Base-by-base conservation (phyloP, 148 eudicot species). In the Bassia scoparia region DNA sequence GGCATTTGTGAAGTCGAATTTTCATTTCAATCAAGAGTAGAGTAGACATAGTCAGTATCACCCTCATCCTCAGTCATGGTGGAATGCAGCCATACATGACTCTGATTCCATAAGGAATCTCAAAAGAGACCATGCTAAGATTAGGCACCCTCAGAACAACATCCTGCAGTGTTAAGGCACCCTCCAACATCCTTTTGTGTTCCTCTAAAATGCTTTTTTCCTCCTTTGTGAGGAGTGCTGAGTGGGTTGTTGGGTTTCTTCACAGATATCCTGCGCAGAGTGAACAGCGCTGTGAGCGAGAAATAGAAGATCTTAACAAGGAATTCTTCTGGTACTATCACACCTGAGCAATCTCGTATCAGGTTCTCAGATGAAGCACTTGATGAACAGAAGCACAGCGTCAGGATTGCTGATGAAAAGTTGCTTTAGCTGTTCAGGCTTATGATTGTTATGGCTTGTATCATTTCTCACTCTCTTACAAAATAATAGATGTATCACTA, bases 361-460 rank as follows among this genome's bases (percentile, higher is more conserved):
- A 87, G 74, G 68, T 91, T 91, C 81, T 89, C 97, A n/a, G 98
- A 88, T 58, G 98, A 91, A 70, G 98, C 96, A 75, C 75, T 86
- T 70, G 98, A 91, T 71, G 98, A 94, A 78, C 98, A 94, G 77
- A 94, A 91, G 61, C 98, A 94, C 81, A 95, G 96, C 63, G 63
- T 94, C 79, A 84, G 98, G 74, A 91, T 94, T 85, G 98, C 97
- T 75, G 98, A 94, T 82, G 98, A 94, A 82, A 94, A 94, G 97
- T 94, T 82, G 89, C 97, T 21, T 84, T 94, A 84, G 98, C 98
- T 41, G 77, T 76, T 64, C 98, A 94, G 81, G 91, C 92, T 43
- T 94, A 94, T 83, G 98, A 91, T 81, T 94, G 98, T 97, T 93
- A 89, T 43, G 53, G 27, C 67, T 23, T 35, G 66, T 61, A 15